Percentiles rank a stretch among this genome's conserved stretches.
phyloP scores from a whole-genome alignment of 2,329 filamentous ascomycete species.

The Talaromyces sp. region DNA sequence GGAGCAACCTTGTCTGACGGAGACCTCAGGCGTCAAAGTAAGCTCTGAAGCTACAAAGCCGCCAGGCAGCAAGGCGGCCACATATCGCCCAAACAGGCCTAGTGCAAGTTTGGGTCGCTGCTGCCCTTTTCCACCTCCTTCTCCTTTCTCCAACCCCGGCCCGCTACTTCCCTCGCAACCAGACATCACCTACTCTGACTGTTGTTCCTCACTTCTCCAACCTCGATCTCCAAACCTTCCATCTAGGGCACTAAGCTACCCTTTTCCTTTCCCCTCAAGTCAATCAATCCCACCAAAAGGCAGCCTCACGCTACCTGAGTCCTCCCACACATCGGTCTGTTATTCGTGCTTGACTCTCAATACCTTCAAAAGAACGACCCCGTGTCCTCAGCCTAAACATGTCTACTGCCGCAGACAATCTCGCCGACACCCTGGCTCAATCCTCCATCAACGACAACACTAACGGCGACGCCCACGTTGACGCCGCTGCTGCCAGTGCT shows the following conservation, averaged over 20 bases:
- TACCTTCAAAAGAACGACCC: constrained; percentile 17
- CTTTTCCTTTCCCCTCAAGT: constrained; percentile 61
- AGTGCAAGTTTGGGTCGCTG: constrained; percentile 18
- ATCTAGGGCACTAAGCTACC: constrained; percentile 90
- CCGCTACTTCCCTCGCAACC: constrained; percentile 13
- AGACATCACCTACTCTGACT: constrained; percentile 15
- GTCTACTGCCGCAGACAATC: constrained; percentile 76
- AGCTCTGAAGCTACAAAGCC: neutral
- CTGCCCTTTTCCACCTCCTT: constrained; percentile 23
- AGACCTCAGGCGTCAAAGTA: constrained; percentile 9
- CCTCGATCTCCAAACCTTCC: constrained; percentile 35
- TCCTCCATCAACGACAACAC: constrained; percentile 60
- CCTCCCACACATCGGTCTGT: constrained; percentile 42
- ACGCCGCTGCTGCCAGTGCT: constrained; percentile 93
- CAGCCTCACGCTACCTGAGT: constrained; percentile 62
- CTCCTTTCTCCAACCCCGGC: constrained; percentile 20
- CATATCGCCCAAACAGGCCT: neutral
- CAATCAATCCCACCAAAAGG: constrained; percentile 35
- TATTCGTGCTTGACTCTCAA: constrained; percentile 9
- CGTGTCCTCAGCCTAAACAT: constrained; percentile 59
- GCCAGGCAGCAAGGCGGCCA: constrained; percentile 11
- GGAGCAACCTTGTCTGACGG: neutral
- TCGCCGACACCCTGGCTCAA: constrained; percentile 64
- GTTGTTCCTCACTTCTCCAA: constrained; percentile 19
- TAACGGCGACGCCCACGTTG: constrained; percentile 66